phyloP scores from a whole-genome alignment of 805 yeast genomes.

The Saccharomycopsis sp. region DNA sequence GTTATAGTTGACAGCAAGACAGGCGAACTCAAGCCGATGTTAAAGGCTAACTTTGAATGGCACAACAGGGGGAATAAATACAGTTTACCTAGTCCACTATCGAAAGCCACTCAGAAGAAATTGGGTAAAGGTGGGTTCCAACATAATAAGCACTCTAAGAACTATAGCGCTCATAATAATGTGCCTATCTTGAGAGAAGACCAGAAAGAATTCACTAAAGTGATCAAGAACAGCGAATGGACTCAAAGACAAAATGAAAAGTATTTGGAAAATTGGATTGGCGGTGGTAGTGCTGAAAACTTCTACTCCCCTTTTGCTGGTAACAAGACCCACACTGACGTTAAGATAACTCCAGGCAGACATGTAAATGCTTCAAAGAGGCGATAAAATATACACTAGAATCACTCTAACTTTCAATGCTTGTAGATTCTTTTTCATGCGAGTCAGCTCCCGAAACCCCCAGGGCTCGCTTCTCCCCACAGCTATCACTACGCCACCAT shows the following conservation, averaged over 20 bases:
- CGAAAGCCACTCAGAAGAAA: constrained; percentile 62
- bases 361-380: constrained; percentile 61
- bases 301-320: constrained; percentile 81
- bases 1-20: constrained; percentile 74
- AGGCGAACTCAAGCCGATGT: constrained; percentile 81
- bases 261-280: constrained; percentile 79
- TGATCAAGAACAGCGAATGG: constrained; percentile 84
- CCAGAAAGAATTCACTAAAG: constrained; percentile 87
- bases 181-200: constrained; percentile 76
- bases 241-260: constrained; percentile 81
- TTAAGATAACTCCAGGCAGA: constrained; percentile 80
- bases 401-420: too few species aligned
- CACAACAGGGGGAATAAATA: constrained; percentile 77
- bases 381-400: constrained; percentile 20
- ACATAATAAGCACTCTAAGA: constrained; percentile 53
- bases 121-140: constrained; percentile 77
- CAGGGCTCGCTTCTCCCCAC: not conserved
- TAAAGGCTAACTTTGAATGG: constrained; percentile 93
- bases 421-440: too few species aligned
- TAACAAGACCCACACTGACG: constrained; percentile 53
- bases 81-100: constrained; percentile 80
- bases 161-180: constrained; percentile 35
- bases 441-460: not conserved
- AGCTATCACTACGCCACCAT: not conserved
- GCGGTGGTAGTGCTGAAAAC: constrained; percentile 86